phyloP scores from a whole-genome alignment of 2,329 filamentous ascomycete genomes.

The Dactylellina haptotyla region DNA sequence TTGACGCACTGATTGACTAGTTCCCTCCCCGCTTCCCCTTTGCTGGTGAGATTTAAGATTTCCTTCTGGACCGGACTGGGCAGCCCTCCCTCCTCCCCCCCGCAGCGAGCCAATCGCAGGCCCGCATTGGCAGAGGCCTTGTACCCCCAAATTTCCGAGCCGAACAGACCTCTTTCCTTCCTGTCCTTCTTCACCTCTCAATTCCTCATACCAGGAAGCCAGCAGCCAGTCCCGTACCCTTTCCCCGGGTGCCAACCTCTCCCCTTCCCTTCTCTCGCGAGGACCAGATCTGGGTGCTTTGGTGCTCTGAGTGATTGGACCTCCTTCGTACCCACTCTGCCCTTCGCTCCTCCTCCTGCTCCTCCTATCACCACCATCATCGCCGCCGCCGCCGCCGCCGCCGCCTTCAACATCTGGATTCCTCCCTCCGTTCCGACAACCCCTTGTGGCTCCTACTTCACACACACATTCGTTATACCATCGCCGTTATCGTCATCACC shows the following conservation, averaged over 20 bases:
- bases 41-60: no score
- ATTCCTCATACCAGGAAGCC: background rate
- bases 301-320: background rate
- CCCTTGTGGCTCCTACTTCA: constrained; percentile 7
- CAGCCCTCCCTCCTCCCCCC: no score
- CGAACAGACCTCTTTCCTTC: constrained; percentile 7
- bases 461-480: constrained; percentile 21
- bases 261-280: background rate
- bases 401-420: no score
- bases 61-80: no score
- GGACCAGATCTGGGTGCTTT: background rate
- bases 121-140: background rate
- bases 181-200: background rate
- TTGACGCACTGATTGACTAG: no score
- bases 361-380: constrained; percentile 28
- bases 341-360: constrained; percentile 42
- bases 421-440: constrained; percentile 25
- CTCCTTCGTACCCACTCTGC: constrained; percentile 33
- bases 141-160: constrained; percentile 43
- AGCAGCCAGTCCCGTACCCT: background rate
- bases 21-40: no score
- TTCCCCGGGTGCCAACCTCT: constrained; percentile 9
- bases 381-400: background rate
- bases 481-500: background rate
- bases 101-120: background rate